phyloP scores from a whole-genome alignment of 495 filamentous ascomycete species.

The Friedmanniomyces simplex region DNA sequence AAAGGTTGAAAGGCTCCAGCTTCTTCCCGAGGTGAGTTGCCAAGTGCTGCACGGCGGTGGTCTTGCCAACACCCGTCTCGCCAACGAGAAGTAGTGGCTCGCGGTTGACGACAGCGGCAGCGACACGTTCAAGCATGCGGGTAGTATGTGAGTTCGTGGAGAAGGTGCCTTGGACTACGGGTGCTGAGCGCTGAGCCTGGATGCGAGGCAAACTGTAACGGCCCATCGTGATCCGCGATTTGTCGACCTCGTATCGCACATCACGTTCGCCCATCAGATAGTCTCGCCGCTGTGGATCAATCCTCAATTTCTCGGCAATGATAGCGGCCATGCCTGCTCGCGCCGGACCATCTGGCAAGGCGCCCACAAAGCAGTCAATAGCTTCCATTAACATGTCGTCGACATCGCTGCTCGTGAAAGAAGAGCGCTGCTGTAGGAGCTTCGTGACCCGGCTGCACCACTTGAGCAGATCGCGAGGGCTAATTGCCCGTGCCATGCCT shows the following conservation, averaged over 20 bases:
- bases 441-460: slow-evolving; percentile 66
- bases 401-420: slow-evolving; percentile 61
- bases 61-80: slow-evolving; percentile 97
- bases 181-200: background rate
- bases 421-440: slow-evolving; percentile 46
- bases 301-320: slow-evolving; percentile 75
- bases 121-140: slow-evolving; percentile 71
- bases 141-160: slow-evolving; percentile 63
- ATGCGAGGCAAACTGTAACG: slow-evolving; percentile 9
- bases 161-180: slow-evolving; percentile 41
- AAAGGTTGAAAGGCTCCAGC: slow-evolving; percentile 83
- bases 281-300: slow-evolving; percentile 64
- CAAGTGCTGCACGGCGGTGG: slow-evolving; percentile 85
- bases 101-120: slow-evolving; percentile 64
- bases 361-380: slow-evolving; percentile 76
- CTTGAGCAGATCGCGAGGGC: slow-evolving; percentile 77
- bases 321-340: slow-evolving; percentile 49
- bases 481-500: slow-evolving; percentile 48
- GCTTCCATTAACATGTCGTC: slow-evolving; percentile 87
- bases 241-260: slow-evolving; percentile 48
- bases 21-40: slow-evolving; percentile 71
- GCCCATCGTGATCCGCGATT: slow-evolving; percentile 33
- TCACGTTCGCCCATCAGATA: slow-evolving; percentile 26
- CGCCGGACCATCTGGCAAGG: slow-evolving; percentile 55
- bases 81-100: slow-evolving; percentile 91